phyloP scores from a whole-genome alignment of 2,329 filamentous ascomycete genomes.

The Epichloe coenophiala region DNA sequence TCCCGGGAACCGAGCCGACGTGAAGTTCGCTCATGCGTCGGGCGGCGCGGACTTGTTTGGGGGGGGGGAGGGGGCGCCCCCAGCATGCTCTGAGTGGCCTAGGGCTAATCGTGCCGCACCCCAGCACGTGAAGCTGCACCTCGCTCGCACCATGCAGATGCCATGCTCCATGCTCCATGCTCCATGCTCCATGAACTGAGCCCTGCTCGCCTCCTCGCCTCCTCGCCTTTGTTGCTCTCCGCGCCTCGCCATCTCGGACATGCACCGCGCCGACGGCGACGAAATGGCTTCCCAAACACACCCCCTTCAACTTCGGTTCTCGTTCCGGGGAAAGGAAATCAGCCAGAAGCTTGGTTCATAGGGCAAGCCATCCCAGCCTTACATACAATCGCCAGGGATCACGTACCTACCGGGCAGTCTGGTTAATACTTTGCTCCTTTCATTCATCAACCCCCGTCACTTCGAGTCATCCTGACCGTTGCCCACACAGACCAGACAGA shows the following conservation, averaged over 20 bases:
- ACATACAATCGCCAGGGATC: not conserved
- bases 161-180: not conserved
- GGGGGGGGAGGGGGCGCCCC: no score
- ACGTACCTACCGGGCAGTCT: not conserved
- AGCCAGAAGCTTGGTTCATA: not conserved
- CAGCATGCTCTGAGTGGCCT: no score
- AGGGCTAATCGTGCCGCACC: no score
- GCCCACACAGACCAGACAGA: not conserved
- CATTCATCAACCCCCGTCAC: not conserved
- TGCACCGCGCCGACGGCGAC: conserved; percentile 4
- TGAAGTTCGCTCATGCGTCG: no score
- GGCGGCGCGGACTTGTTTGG: not conserved
- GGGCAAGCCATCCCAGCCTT: not conserved
- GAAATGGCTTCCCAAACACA: not conserved
- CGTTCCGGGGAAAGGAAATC: not conserved
- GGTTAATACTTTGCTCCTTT: not conserved
- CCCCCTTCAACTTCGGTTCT: not conserved
- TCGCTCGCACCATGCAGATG: not conserved
- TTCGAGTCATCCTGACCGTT: not conserved
- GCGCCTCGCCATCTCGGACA: conserved; percentile 5
- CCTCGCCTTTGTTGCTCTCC: not conserved
- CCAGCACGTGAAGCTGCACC: not conserved
- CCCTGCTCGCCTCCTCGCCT: no score
- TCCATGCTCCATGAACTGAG: no score
- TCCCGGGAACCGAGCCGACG: no score